Evolutionary conservation across 225 moss, liverwort and hornwort genomes (phyloP).

Genomic region (Polytrichum formosum): DNA sequence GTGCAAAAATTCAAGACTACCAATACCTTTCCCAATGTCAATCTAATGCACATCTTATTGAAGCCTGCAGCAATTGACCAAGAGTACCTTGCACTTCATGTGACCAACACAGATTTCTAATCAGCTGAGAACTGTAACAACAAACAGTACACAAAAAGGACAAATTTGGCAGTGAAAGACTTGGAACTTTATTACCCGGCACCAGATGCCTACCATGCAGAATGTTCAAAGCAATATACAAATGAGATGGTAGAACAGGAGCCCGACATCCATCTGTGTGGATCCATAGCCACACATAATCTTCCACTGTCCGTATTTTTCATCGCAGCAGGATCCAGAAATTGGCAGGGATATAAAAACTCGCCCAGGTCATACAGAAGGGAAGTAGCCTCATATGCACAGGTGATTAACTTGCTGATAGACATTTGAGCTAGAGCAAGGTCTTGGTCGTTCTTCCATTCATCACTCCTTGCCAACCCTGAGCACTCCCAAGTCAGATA

Average conservation of each 20-base stretch:
- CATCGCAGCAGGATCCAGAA: conserved; percentile 20
- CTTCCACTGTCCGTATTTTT: conserved; percentile 23
- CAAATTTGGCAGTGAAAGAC: conserved; percentile 6
- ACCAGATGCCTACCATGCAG: conserved; percentile 25
- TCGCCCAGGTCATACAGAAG: conserved; percentile 16
- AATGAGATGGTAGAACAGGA: conserved; percentile 32
- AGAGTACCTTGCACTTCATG: no score
- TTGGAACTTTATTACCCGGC: conserved; percentile 28
- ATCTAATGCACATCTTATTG: no score
- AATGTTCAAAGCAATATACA: conserved; percentile 35
- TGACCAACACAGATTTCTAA: no score
- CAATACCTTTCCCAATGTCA: no score
- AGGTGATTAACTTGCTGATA: conserved; percentile 8
- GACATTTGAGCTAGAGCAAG: not conserved
- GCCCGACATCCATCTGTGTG: conserved; percentile 22
- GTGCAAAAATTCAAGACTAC: no score
- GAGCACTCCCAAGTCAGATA: not conserved
- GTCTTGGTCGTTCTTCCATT: conserved; percentile 12
- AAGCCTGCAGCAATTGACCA: no score
- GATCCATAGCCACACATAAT: conserved; percentile 5
- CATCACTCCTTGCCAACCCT: conserved; percentile 5
- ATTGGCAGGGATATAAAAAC: conserved; percentile 29
- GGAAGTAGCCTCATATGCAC: conserved; percentile 17
- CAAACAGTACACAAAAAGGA: no score
- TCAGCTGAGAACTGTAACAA: no score